A percentile compares a stretch with the other conserved stretches of the same genome.
These are phyloP conservation scores for Neofusicoccum parvum DNA, from an alignment of 2,329 filamentous ascomycete species.

Conservation along the genomic window DNA sequence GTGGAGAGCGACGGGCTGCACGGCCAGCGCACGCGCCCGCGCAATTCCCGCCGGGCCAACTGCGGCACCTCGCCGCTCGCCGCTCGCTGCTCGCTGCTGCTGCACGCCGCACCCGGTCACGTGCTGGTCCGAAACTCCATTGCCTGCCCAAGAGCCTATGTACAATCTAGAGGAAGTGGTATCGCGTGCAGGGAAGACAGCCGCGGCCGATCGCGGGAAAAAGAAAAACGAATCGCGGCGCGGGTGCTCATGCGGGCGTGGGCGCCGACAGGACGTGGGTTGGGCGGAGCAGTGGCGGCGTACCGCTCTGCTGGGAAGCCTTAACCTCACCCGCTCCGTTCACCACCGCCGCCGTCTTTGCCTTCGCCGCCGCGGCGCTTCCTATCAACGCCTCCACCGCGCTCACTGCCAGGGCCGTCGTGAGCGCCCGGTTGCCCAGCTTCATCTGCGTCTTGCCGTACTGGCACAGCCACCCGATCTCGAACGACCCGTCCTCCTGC, in stretches of 20 bases:
- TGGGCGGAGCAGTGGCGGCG: background rate
- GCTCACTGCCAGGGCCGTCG: conserved; percentile 31
- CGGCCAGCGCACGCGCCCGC: too few species aligned
- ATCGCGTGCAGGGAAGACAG: background rate
- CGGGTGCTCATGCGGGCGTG: background rate
- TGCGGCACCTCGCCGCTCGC: background rate
- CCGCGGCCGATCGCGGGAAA: too few species aligned
- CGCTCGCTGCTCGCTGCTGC: too few species aligned
- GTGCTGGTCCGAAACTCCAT: background rate
- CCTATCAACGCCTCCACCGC: conserved; percentile 22
- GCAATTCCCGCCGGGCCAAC: background rate
- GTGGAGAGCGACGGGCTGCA: too few species aligned
- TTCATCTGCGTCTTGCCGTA: conserved; percentile 25
- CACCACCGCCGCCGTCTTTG: background rate
- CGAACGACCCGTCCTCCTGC: conserved; percentile 40
- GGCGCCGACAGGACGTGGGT: background rate
- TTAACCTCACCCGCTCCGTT: background rate
- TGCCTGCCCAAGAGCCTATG: background rate
- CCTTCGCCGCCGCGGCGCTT: background rate
- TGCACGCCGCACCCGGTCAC: background rate
- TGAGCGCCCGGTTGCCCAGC: conserved; percentile 28
- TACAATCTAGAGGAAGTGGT: background rate
- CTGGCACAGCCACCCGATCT: conserved; percentile 30
- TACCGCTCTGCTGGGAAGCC: background rate
- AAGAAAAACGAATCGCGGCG: background rate